Evolutionary conservation across 305 asterid genomes (phyloP), one percentile per base, ranked within the genome.

Genomic region (Fraxinus dipetala): DNA sequence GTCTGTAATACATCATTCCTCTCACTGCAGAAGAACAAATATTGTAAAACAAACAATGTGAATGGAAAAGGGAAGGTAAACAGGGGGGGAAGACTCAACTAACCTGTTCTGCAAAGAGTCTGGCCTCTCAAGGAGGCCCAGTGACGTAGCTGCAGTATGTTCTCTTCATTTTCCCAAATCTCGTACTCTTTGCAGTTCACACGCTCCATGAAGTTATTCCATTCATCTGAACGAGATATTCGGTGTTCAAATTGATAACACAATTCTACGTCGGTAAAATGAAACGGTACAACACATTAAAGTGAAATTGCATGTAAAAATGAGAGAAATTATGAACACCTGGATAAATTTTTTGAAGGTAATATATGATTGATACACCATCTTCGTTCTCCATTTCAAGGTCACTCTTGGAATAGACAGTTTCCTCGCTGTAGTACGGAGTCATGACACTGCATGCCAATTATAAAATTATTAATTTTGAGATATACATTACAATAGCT

Each of bases 101-200:
- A 78, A 92, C 99, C 97, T 84, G 99, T 96, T 93, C 99, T 89
- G 90, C 93, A 83, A 56, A 96, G 98, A 79, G 99, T 96, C 86
- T 96, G 99, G 85, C 98, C 99, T 87, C 99, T 92, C 91, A 96
- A 90, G 80, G 99, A 96, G 56, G 98, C 99, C 99, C 99, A 96
- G 80, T 96, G 98, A 85, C 99, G 98, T 79, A 96, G 90, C 81
- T 93, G 99, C 84, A 96, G 90, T 81, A 90, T 90, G 87, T 86
- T 93, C 83, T 96, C 99, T 84, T 96, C 99, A 80, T 85, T 92
- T 76, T 96, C 98, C 93, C 90, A 92, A 78, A 95, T 79, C 83
- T 95, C 97, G 45, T 45, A 9, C 75, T 77, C 97, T 81, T 91
- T 93, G 85, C 98, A 96, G 70, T 91, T 91, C 81, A 96, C 80